These are phyloP conservation scores for Hypoxylon lenormandii DNA, from an alignment of 495 filamentous ascomycete species.

Conservation along the genomic window DNA sequence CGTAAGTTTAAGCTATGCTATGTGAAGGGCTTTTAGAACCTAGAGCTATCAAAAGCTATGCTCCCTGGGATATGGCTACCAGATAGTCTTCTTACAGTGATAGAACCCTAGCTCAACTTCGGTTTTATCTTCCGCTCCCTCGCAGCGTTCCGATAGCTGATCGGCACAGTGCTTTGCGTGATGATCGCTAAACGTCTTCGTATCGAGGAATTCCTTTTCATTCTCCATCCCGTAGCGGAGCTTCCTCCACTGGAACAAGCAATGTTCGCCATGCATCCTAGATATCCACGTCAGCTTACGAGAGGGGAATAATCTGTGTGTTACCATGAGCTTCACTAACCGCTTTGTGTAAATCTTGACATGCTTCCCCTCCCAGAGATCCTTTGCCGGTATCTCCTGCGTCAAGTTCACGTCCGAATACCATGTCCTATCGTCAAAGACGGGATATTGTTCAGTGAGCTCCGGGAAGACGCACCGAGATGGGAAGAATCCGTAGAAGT, in stretches of 20 bases:
- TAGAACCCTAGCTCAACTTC: constrained; percentile 35
- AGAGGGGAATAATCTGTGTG: background rate
- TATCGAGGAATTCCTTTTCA: constrained; percentile 30
- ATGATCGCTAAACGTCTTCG: constrained; percentile 32
- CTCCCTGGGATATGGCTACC: constrained; percentile 10
- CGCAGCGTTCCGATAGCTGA: constrained; percentile 32
- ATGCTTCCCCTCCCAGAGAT: constrained; percentile 36
- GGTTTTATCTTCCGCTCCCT: constrained; percentile 29
- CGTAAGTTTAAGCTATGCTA: background rate
- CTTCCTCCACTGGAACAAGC: constrained; percentile 36
- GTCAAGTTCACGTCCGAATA: constrained; percentile 33
- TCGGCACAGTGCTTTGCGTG: constrained; percentile 37
- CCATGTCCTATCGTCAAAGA: constrained; percentile 31
- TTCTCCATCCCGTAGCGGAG: constrained; percentile 32
- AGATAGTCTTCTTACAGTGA: constrained; percentile 32
- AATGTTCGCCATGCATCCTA: constrained; percentile 35
- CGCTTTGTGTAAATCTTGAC: constrained; percentile 25
- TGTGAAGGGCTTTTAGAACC: background rate
- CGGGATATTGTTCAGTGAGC: constrained; percentile 32
- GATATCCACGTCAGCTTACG: constrained; percentile 8
- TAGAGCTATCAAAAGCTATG: background rate
- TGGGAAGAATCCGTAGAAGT: constrained; percentile 47
- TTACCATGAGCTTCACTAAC: constrained; percentile 6
- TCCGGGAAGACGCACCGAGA: constrained; percentile 36
- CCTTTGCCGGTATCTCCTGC: constrained; percentile 10